Base-by-base conservation (phyloP, 2,329 filamentous ascomycete genomes). In the Aspergillus sp. region DNA sequence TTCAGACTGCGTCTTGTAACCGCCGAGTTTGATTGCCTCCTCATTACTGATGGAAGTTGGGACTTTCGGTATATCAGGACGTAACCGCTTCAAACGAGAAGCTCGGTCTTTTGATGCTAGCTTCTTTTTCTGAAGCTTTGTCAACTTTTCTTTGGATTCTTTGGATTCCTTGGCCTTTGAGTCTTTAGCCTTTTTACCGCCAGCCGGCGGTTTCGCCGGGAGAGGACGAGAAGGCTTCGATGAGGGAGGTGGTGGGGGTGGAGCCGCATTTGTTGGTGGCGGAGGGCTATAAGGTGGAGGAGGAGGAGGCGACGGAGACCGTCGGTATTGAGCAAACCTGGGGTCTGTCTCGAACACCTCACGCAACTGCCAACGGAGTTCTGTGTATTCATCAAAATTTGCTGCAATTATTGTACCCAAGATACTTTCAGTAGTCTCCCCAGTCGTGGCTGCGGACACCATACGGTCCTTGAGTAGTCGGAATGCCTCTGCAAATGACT, bases 321-420 rank as follows among this genome's bases (percentile, higher is more conserved):
- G 59, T 33, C 65, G 69, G 51, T 72, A 68, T 15, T 63, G 66
- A 24, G 68, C 70, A 48, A 76, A 77, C 58, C 71, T 66, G 27
- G 66, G 59, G 34, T 75, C 64, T 3, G 72, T 75, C 56, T 78
- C 74, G 55, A 83, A 83, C 2, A 89, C 71, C 37, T 78, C 75
- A 51, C 78, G 77, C 8, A 93, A 76, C 62, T 83, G 88, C 12
- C 82, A 77, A 52, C 92, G 84, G 72, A 96, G 90, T 42, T 80
- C 73, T 19, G 83, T 78, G 68, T 96, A 96, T 2, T 85, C 84
- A 5, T 83, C 82, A 73, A 96, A 98, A 67, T 96, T 88, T 53
- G 90, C 92, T 11, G 83, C 88, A 53, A 96, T 78, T 40, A 96
- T 82, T 40, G 85, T 81, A 34, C 84, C 84, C 6, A 98, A 82